Conservation (phyloP, 2,329 filamentous ascomycete species). For the Hypoxylon rubiginosum region DNA sequence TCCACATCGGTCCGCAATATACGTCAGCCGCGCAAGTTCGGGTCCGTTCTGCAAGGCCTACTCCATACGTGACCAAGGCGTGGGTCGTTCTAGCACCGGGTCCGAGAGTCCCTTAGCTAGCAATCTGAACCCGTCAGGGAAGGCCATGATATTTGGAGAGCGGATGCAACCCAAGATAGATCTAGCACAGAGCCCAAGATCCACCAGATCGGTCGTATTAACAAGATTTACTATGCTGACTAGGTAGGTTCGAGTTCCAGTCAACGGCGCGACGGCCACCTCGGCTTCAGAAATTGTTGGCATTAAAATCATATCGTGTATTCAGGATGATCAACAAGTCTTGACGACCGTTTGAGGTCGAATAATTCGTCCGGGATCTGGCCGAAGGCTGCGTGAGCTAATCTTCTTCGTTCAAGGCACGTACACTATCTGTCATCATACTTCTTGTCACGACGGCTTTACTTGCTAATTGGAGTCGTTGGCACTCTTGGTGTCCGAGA, state of each 20-base stretch:
- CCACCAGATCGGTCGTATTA: conserved; percentile 7
- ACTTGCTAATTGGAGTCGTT: not conserved
- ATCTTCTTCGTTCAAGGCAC: not conserved
- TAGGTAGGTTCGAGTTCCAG: conserved; percentile 1
- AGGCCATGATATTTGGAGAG: conserved; percentile 10
- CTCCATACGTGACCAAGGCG: conserved; percentile 12
- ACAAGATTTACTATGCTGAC: not conserved
- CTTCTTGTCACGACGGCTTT: not conserved
- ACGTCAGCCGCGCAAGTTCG: conserved; percentile 16
- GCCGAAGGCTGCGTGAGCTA: conserved; percentile 20
- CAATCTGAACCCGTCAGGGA: not conserved
- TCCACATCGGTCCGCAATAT: conserved; percentile 32
- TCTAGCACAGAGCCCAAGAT: conserved; percentile 1
- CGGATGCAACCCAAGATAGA: conserved; percentile 11
- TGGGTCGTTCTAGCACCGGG: not conserved
- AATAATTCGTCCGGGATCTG: conserved; percentile 24
- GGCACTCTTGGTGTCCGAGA: conserved; percentile 11
- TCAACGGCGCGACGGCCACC: not conserved
- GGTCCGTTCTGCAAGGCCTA: conserved; percentile 2
- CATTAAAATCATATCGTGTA: conserved; percentile 9
- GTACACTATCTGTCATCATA: not conserved
- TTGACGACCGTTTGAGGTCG: not conserved
- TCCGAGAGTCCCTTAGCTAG: not conserved
- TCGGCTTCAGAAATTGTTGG: conserved; percentile 12
- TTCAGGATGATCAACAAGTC: not conserved